Evolutionary conservation across 768 basidiomycete species (phyloP).

Genomic region (Boletus rubropictus): DNA sequence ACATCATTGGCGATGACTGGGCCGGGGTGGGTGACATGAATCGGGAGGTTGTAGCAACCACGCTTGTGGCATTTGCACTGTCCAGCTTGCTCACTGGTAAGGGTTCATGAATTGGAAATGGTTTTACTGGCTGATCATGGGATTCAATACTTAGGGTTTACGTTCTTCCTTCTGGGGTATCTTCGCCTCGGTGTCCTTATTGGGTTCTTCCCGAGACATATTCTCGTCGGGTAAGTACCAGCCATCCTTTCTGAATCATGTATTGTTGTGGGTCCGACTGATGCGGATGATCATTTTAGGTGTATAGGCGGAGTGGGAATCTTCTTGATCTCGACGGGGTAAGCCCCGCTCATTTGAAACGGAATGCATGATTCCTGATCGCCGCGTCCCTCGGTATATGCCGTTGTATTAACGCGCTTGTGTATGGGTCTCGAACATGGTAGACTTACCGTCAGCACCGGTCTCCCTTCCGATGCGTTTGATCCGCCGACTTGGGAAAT

Average conservation of each 20-base stretch:
- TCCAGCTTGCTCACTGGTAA: slow-evolving; percentile 83
- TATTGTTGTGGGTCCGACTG: background rate
- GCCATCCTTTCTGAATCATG: slow-evolving; percentile 1
- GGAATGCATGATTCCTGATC: slow-evolving; percentile 1
- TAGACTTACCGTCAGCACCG: slow-evolving; percentile 80
- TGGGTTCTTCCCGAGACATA: slow-evolving; percentile 95
- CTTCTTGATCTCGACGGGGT: slow-evolving; percentile 90
- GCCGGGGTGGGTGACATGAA: slow-evolving; percentile 50
- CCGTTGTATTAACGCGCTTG: background rate
- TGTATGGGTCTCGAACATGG: background rate
- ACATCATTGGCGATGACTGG: slow-evolving; percentile 39
- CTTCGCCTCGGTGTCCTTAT: slow-evolving; percentile 80
- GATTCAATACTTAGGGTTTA: slow-evolving; percentile 41
- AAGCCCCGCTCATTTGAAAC: slow-evolving; percentile 13
- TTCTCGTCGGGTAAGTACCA: slow-evolving; percentile 77
- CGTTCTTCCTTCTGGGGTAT: slow-evolving; percentile 82
- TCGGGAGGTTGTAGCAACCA: slow-evolving; percentile 80
- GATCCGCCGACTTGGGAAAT: slow-evolving; percentile 54
- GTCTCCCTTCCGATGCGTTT: slow-evolving; percentile 75
- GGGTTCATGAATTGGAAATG: no score
- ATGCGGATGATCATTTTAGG: slow-evolving; percentile 24
- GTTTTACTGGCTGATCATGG: no score
- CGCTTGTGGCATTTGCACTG: slow-evolving; percentile 81
- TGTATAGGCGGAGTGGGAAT: slow-evolving; percentile 95
- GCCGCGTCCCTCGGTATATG: background rate